Evolutionary conservation across 1,284 basidiomycete genomes (phyloP).

Genomic region (Anthracocystis setariae): DNA sequence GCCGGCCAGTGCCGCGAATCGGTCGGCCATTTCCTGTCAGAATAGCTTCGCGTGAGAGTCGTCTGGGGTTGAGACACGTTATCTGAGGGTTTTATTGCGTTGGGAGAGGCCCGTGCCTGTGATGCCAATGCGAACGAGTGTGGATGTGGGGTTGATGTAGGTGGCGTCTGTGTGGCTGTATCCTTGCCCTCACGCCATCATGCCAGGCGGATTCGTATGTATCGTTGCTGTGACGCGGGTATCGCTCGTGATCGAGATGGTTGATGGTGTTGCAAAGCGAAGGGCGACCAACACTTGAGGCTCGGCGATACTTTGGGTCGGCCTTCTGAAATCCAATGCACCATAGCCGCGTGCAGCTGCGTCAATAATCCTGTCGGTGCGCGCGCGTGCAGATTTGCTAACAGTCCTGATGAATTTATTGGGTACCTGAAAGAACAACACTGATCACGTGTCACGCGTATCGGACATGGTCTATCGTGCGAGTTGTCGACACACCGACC

Average conservation of each 20-base stretch:
- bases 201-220: neutral
- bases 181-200: neutral
- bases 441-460: conserved; percentile 36
- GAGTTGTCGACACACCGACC: neutral
- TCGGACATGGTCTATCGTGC: neutral
- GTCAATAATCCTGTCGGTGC: conserved; percentile 1
- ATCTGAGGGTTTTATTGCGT: neutral
- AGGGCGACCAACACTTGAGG: neutral
- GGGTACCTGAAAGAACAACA: conserved; percentile 29
- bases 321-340: no score
- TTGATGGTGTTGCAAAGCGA: neutral
- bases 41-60: no score
- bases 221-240: neutral
- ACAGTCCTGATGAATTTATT: neutral
- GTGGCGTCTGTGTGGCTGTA: neutral
- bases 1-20: conserved; percentile 54
- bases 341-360: neutral
- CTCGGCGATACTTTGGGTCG: neutral
- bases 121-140: neutral
- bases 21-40: conserved; percentile 41
- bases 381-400: conserved; percentile 12
- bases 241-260: no score
- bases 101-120: neutral
- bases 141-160: neutral
- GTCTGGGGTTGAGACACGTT: no score